These are phyloP conservation scores for Globisporangium parvum DNA, from an alignment of 352 stramenopile genomes.

Conservation along the genomic window DNA sequence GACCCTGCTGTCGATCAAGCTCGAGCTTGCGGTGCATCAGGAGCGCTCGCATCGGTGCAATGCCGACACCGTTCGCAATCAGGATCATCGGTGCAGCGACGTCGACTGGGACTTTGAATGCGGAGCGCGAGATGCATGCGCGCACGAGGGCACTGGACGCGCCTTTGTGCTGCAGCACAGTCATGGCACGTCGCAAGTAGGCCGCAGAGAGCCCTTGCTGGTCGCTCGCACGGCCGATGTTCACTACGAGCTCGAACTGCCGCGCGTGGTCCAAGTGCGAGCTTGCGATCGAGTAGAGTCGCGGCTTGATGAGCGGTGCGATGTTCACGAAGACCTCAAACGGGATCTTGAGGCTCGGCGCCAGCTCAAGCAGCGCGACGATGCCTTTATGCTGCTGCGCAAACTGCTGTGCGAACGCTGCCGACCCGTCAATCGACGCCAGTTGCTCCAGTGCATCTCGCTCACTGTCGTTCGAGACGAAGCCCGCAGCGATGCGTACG, in stretches of 20 bases:
- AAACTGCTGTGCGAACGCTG: constrained; percentile 81
- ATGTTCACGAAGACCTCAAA: constrained; percentile 84
- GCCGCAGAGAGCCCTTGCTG: constrained; percentile 21
- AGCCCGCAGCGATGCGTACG: constrained; percentile 44
- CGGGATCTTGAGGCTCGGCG: constrained; percentile 35
- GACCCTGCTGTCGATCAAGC: too few species aligned
- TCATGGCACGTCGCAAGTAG: constrained; percentile 15
- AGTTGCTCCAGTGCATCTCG: constrained; percentile 38
- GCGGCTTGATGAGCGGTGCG: constrained; percentile 79
- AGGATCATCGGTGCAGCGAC: constrained; percentile 77
- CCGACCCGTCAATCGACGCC: constrained; percentile 57
- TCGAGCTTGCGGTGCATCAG: constrained; percentile 27
- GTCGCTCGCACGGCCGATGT: constrained; percentile 62
- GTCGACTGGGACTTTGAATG: constrained; percentile 85
- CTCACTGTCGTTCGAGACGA: constrained; percentile 34
- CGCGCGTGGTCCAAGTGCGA: constrained; percentile 58
- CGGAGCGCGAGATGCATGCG: constrained; percentile 85
- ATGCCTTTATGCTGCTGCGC: constrained; percentile 63
- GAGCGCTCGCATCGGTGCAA: constrained; percentile 76
- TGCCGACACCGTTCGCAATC: constrained; percentile 90
- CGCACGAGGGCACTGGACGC: constrained; percentile 70
- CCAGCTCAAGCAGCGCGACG: constrained; percentile 65
- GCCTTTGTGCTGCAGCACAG: constrained; percentile 8
- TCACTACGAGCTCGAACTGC: constrained; percentile 85
- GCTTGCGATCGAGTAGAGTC: constrained; percentile 93